Percentiles rank a stretch among this genome's conserved stretches.
phyloP scores from a whole-genome alignment of 148 eudicot species.

The Beta vulgaris region DNA sequence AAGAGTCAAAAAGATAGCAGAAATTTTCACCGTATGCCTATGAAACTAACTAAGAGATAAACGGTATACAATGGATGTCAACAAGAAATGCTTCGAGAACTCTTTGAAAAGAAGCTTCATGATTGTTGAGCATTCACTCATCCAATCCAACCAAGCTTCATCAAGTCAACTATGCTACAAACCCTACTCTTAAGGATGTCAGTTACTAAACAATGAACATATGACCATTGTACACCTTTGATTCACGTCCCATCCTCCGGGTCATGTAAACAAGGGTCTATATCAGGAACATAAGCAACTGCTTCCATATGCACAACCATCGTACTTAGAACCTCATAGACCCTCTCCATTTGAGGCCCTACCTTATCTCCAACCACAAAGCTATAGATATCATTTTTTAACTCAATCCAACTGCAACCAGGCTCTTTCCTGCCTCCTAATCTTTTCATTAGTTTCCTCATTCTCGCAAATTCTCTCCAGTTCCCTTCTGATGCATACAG shows the following conservation, averaged over 20 bases:
- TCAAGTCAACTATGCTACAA: background rate
- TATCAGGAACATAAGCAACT: slow-evolving; percentile 32
- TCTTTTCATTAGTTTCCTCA: slow-evolving; percentile 68
- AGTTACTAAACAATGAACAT: background rate
- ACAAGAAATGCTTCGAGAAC: background rate
- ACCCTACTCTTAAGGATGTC: background rate
- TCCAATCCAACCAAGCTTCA: background rate
- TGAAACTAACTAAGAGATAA: background rate
- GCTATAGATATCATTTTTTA: slow-evolving; percentile 46
- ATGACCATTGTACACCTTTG: background rate
- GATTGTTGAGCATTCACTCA: background rate
- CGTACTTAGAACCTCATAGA: slow-evolving; percentile 42
- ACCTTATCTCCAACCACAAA: slow-evolving; percentile 72
- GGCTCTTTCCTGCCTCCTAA: slow-evolving; percentile 76
- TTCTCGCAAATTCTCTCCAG: slow-evolving; percentile 69
- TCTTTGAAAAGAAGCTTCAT: background rate
- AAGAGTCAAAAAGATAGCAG: background rate
- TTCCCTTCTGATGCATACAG: slow-evolving; percentile 79
- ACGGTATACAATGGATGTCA: background rate
- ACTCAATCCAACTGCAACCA: slow-evolving; percentile 86
- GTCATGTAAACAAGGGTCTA: slow-evolving; percentile 31
- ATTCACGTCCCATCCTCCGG: slow-evolving; percentile 29
- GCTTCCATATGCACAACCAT: slow-evolving; percentile 53
- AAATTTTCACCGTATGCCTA: background rate
- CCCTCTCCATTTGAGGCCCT: slow-evolving; percentile 48